Evolutionary conservation across 495 filamentous ascomycete species (phyloP).

Genomic region (Aspergillus kassunensis): DNA sequence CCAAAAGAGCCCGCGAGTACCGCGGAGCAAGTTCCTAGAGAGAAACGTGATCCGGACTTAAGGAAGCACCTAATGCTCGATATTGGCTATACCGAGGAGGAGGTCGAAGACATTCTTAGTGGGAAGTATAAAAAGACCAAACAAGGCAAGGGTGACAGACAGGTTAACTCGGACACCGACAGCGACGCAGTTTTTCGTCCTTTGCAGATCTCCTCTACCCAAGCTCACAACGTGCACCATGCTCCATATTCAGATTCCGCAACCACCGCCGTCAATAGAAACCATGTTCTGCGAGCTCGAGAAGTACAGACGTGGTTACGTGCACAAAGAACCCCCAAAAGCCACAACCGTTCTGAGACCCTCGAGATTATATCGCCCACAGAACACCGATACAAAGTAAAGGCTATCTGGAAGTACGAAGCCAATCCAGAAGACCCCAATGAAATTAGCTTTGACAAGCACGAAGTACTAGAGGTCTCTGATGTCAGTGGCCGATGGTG

Average conservation of each 20-base stretch:
- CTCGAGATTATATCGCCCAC: constrained; percentile 68
- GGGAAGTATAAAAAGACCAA: constrained; percentile 55
- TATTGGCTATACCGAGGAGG: constrained; percentile 41
- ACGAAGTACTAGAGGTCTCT: constrained; percentile 93
- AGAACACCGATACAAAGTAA: constrained; percentile 94
- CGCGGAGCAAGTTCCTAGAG: constrained; percentile 27
- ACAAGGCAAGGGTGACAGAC: constrained; percentile 40
- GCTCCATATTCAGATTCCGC: background rate
- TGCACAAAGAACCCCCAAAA: too few relatives aligned
- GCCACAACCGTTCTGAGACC: constrained; percentile 27
- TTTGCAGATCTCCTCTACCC: background rate
- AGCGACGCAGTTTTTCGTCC: background rate
- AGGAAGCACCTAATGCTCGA: constrained; percentile 33
- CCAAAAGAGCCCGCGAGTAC: background rate
- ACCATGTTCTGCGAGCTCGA: too few relatives aligned
- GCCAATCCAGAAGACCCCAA: constrained; percentile 98
- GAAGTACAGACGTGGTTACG: too few relatives aligned
- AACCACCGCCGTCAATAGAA: too few relatives aligned
- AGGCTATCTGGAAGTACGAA: constrained; percentile 98
- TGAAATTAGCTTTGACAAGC: constrained; percentile 94
- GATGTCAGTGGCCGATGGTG: constrained; percentile 98
- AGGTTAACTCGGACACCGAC: constrained; percentile 11
- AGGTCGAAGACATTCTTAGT: constrained; percentile 54
- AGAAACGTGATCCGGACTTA: constrained; percentile 47
- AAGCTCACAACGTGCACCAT: background rate